phyloP scores from a whole-genome alignment of 179 eudicot genomes.

The Spinacia oleracea region DNA sequence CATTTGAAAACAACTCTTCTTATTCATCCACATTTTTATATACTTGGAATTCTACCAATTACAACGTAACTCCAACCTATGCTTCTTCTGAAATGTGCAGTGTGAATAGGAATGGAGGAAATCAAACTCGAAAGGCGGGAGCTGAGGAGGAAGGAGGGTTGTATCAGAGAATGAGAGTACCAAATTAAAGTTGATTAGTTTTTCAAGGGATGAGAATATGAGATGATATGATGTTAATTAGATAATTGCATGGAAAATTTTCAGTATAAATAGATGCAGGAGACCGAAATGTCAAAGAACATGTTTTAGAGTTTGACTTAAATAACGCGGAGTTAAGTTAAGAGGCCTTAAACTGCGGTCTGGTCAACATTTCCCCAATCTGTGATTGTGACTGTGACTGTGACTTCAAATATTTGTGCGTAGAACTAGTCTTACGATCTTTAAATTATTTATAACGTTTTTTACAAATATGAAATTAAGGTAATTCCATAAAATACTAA shows the following conservation, averaged over 20 bases:
- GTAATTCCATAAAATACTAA: no score
- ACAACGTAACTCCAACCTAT: no score
- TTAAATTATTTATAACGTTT: not conserved
- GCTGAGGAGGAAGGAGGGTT: no score
- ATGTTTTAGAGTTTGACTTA: slow-evolving; percentile 5
- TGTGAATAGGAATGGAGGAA: no score
- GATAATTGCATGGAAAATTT: not conserved
- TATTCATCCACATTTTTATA: slow-evolving; percentile 12
- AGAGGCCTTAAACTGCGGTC: not conserved
- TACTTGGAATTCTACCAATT: no score
- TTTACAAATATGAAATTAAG: not conserved
- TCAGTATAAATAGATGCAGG: not conserved
- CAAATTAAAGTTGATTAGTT: not conserved
- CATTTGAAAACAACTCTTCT: not conserved
- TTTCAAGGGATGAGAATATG: not conserved
- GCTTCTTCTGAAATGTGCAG: no score
- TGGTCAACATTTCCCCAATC: not conserved
- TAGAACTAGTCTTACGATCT: slow-evolving; percentile 9
- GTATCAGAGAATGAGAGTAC: not conserved
- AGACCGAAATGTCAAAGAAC: not conserved
- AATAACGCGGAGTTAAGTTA: slow-evolving; percentile 17
- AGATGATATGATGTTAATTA: not conserved
- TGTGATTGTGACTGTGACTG: not conserved
- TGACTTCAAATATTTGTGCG: not conserved
- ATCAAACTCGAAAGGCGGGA: not conserved